Evolutionary conservation across 202 grass and related monocot genomes (phyloP), one percentile per base, ranked within the genome.

Genomic region (Hordeum pubiflorum): DNA sequence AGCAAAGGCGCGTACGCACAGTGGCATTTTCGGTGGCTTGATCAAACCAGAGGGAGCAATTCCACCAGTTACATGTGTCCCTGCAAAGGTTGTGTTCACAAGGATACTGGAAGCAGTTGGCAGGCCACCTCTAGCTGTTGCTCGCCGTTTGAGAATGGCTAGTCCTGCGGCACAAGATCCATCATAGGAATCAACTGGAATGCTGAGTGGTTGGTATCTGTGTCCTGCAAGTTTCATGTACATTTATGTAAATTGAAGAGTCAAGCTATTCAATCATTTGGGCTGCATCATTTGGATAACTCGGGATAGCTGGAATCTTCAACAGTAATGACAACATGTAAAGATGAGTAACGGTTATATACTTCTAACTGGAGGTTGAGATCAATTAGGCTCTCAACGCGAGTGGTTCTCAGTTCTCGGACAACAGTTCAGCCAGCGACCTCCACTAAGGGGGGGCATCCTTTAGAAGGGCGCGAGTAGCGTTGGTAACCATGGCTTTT

Each of bases 81-180:
- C 95, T 41, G 68, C 88, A 29, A 98, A 94, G 89, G 86, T 98
- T 77, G 96, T 86, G 60, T 98, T 93, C 75, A 98, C 90, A 75
- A 98, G 92, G 87, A 98, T 98, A 86, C 63, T 93, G 86, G 96
- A 98, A 91, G 92, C 90, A 78, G 72, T 98, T 67, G 90, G 96
- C 24, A 95, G 90, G 87, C 76, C 90, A 81, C 89, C 84, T 76
- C 36, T 81, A 37, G 67, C 74, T 55, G 66, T 71, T 59, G 63
- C 75, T 80, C 87, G 94, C 39, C 86, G 78, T 66, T 76, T 86
- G 80, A 77, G 88, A 88, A 89, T 94, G 89, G 61, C 82, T 79
- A 91, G 74, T 70, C 86, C 85, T 85, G 80, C 82, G 17, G 68
- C 87, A 63, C 77, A 75, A 61, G 80, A 90, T 86, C 79, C 75